A percentile compares a stretch with the other conserved stretches of the same genome.
Conservation (phyloP, 164 flowering plant genomes). For the Stephania yunnanensis region DNA sequence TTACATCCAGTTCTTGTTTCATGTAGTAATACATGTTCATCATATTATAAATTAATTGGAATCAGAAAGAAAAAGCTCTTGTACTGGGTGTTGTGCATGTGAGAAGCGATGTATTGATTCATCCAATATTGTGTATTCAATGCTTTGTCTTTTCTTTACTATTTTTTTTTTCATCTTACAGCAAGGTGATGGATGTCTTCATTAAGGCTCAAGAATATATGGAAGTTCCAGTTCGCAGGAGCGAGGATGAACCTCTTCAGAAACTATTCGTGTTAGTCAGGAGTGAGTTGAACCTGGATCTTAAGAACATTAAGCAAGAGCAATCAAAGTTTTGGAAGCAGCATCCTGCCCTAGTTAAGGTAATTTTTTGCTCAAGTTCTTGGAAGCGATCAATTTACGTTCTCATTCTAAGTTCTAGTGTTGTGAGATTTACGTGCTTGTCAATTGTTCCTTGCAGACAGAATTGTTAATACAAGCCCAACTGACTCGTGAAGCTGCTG, state of each 20-base stretch:
- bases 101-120: background rate
- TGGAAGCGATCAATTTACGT: background rate
- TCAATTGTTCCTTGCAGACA: conserved; percentile 47
- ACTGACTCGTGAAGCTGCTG: conserved; percentile 65
- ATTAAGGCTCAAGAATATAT: conserved; percentile 88
- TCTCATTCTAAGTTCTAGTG: background rate
- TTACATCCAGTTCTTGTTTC: background rate
- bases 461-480: conserved; percentile 90
- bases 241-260: conserved; percentile 88
- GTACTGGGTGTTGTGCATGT: no score
- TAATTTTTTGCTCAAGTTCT: conserved; percentile 15
- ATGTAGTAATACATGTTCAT: no score
- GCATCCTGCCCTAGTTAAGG: conserved; percentile 88
- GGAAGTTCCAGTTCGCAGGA: conserved; percentile 93
- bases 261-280: conserved; percentile 75
- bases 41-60: no score
- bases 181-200: conserved; percentile 97
- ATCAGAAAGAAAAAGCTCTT: no score
- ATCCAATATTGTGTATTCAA: no score
- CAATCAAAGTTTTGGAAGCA: conserved; percentile 99
- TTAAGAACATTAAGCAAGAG: conserved; percentile 86
- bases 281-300: conserved; percentile 87
- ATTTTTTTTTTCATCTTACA: conserved; percentile 24
- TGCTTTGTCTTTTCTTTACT: no score
- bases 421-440: conserved; percentile 8